These are phyloP conservation scores for Sherardia arvensis DNA, from an alignment of 257 asterid species.

Conservation along the genomic window DNA sequence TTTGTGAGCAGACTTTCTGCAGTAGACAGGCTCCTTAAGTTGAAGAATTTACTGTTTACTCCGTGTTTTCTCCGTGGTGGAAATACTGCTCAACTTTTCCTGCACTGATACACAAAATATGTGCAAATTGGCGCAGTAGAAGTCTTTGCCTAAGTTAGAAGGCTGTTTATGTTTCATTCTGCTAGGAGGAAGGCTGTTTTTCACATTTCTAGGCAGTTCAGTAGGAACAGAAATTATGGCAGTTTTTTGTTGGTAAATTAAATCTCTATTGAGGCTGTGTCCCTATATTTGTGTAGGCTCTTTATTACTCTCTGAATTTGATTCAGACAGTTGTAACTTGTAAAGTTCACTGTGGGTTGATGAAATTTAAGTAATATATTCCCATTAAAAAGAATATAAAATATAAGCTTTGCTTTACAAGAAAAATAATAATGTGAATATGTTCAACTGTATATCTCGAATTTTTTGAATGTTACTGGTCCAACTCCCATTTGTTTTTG, in stretches of 20 bases:
- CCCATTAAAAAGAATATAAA: not conserved
- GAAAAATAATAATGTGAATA: no score
- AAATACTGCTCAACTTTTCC: not conserved
- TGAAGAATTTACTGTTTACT: not conserved
- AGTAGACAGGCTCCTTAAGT: no score
- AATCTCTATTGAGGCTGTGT: no score
- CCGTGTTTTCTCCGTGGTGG: not conserved
- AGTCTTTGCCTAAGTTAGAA: not conserved
- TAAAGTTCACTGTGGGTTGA: no score
- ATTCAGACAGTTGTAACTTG: no score
- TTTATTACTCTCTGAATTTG: no score
- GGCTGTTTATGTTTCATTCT: not conserved
- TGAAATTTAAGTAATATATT: no score
- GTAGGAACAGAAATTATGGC: not conserved
- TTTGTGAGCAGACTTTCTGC: no score
- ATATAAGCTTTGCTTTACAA: no score
- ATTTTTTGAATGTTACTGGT: no score
- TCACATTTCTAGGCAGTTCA: not conserved
- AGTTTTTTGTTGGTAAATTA: not conserved
- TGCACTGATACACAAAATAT: not conserved
- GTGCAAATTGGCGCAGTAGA: not conserved
- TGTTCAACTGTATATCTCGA: no score
- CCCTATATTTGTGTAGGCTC: not conserved
- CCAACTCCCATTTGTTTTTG: not conserved
- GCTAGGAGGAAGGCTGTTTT: not conserved